These are phyloP conservation scores for Dentipellis fragilis DNA, from an alignment of 768 basidiomycete species.

Conservation along the genomic window DNA sequence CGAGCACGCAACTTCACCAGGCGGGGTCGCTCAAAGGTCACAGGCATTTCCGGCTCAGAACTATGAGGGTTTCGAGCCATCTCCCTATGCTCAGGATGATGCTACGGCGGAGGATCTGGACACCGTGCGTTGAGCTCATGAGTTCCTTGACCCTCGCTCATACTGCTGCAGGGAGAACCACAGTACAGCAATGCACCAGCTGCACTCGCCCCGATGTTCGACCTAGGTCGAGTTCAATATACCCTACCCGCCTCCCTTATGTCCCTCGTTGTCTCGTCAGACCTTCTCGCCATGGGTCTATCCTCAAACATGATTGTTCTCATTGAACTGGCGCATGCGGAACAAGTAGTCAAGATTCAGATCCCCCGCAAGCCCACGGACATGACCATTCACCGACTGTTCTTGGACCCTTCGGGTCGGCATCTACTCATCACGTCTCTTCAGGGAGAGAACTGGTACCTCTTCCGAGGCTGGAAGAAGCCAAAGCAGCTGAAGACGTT, in stretches of 20 bases:
- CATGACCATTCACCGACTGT: conserved; percentile 71
- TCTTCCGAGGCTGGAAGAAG: conserved; percentile 75
- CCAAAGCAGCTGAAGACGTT: conserved; percentile 70
- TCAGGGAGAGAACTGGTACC: conserved; percentile 91
- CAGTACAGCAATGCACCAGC: conserved; percentile 22
- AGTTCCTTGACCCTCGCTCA: conserved; percentile 2
- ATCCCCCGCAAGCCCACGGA: conserved; percentile 69
- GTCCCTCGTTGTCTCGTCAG: conserved; percentile 76
- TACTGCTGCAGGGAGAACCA: conserved; percentile 20
- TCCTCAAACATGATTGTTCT: conserved; percentile 69
- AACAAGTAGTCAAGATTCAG: conserved; percentile 75
- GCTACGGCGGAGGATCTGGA: conserved; percentile 29
- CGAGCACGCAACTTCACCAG: conserved; percentile 62
- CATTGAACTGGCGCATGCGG: conserved; percentile 82
- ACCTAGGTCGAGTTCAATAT: conserved; percentile 84
- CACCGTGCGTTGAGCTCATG: conserved; percentile 4
- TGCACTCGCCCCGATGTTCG: conserved; percentile 53
- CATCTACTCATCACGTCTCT: conserved; percentile 82
- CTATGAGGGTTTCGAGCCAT: conserved; percentile 85
- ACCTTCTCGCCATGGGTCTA: conserved; percentile 79
- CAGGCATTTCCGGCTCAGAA: conserved; percentile 49
- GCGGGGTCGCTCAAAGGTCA: conserved; percentile 23
- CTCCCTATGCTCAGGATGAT: conserved; percentile 46
- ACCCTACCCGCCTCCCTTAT: conserved; percentile 78
- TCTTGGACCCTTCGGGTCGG: conserved; percentile 86